Conservation (phyloP, 2,329 filamentous ascomycete genomes). For the Akanthomyces uredinophilus region DNA sequence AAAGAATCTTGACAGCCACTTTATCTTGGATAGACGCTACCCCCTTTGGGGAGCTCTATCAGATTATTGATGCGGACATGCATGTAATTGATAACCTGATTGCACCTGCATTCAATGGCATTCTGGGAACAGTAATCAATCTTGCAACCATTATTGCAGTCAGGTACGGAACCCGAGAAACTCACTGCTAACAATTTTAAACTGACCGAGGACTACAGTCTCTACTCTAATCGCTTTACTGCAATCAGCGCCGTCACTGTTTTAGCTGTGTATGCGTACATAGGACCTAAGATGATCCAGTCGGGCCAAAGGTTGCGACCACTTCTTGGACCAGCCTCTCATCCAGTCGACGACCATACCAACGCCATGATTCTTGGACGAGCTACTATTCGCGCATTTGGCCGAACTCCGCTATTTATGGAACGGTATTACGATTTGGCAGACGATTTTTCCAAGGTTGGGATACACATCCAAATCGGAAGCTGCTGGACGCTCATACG, state of each 20-base stretch:
- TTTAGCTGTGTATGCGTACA: not conserved
- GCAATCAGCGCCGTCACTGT: not conserved
- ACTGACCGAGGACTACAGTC: not conserved
- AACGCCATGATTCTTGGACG: not conserved
- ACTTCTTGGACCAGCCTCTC: not conserved
- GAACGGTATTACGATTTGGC: not conserved
- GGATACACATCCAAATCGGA: slow-evolving; percentile 2
- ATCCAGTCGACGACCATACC: not conserved
- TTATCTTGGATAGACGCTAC: slow-evolving; percentile 8
- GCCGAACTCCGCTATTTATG: not conserved
- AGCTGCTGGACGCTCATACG: not conserved
- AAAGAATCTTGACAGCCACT: not conserved
- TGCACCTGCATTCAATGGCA: not conserved
- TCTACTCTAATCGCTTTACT: not conserved
- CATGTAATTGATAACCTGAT: slow-evolving; percentile 4
- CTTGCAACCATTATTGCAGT: not conserved
- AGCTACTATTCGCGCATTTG: slow-evolving; percentile 14
- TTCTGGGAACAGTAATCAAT: not conserved
- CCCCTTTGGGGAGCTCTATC: not conserved
- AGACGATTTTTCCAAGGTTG: not conserved
- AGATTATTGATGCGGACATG: slow-evolving; percentile 5
- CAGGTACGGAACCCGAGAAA: not conserved
- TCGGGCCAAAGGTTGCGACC: not conserved
- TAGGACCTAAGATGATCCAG: not conserved
- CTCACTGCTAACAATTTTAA: not conserved